Conservation (phyloP, 1,284 basidiomycete genomes). For the Pterulicium gracile region DNA sequence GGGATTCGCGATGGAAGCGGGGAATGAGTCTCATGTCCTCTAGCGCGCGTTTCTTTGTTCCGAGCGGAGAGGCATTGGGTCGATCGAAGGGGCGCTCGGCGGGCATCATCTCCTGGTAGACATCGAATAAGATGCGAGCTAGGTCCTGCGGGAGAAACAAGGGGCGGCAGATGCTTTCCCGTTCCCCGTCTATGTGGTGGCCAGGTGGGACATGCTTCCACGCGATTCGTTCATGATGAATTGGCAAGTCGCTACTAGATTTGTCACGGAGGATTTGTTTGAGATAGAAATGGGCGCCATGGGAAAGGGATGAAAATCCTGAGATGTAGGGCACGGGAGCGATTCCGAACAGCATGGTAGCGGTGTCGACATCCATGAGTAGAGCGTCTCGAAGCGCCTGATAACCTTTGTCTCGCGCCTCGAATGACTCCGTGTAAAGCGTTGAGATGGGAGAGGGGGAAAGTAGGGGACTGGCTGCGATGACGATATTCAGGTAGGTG, state of each 20-base stretch:
- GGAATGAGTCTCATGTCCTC: not conserved
- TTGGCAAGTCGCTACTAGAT: too few species aligned
- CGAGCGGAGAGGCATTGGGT: too few species aligned
- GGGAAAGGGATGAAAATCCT: not conserved
- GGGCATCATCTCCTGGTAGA: not conserved
- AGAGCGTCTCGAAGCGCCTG: too few species aligned
- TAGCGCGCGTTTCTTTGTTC: too few species aligned
- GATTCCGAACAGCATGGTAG: not conserved
- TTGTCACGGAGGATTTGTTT: not conserved
- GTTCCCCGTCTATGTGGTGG: not conserved
- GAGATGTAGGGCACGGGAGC: not conserved
- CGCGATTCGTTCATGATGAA: not conserved
- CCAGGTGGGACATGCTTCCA: not conserved
- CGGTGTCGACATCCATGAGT: not conserved
- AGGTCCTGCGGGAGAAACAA: not conserved
- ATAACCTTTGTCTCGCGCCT: too few species aligned
- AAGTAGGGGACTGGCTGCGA: not conserved
- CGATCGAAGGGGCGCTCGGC: too few species aligned
- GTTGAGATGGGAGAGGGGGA: not conserved
- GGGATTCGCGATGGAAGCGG: not conserved
- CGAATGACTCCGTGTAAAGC: not conserved
- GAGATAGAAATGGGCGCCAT: not conserved
- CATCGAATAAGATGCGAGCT: not conserved
- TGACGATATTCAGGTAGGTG: not conserved
- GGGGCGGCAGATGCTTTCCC: not conserved